A percentile compares a stretch with the other conserved stretches of the same genome.
Conservation (phyloP, 2,329 filamentous ascomycete species). For the Fusarium brevicatenulatum region DNA sequence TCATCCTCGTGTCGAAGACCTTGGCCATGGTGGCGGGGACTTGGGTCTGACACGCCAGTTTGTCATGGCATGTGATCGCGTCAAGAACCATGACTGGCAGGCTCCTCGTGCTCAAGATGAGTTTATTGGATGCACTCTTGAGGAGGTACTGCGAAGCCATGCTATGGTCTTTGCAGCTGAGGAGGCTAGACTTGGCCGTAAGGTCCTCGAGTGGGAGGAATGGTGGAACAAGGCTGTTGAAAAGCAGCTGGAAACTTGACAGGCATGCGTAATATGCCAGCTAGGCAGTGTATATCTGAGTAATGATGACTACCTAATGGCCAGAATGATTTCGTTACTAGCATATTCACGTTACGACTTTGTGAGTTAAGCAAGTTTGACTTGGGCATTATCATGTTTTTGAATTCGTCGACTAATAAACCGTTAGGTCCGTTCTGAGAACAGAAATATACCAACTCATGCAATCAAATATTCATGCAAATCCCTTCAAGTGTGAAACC, state of each 20-base stretch:
- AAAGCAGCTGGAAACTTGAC: slow-evolving; percentile 21
- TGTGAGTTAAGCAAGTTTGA: neutral
- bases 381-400: slow-evolving; percentile 18
- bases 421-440: slow-evolving; percentile 17
- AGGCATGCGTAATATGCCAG: neutral
- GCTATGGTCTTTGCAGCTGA: slow-evolving; percentile 95
- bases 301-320: neutral
- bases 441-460: slow-evolving; percentile 35
- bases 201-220: slow-evolving; percentile 76
- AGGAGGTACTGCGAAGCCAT: slow-evolving; percentile 90
- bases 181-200: slow-evolving; percentile 76
- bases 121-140: slow-evolving; percentile 82
- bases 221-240: slow-evolving; percentile 72
- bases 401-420: slow-evolving; percentile 16
- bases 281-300: neutral
- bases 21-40: slow-evolving; percentile 55
- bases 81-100: slow-evolving; percentile 75
- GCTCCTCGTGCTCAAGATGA: slow-evolving; percentile 77
- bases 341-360: neutral
- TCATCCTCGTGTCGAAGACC: slow-evolving; percentile 48
- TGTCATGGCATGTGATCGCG: slow-evolving; percentile 80
- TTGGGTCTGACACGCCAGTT: slow-evolving; percentile 80
- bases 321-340: neutral
- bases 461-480: slow-evolving; percentile 15
- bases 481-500: slow-evolving; percentile 14